A percentile compares a stretch with the other conserved stretches of the same genome.
Evolutionary conservation across 352 stramenopile genomes (phyloP).

Genomic region (Pseudoperonospora humuli): DNA sequence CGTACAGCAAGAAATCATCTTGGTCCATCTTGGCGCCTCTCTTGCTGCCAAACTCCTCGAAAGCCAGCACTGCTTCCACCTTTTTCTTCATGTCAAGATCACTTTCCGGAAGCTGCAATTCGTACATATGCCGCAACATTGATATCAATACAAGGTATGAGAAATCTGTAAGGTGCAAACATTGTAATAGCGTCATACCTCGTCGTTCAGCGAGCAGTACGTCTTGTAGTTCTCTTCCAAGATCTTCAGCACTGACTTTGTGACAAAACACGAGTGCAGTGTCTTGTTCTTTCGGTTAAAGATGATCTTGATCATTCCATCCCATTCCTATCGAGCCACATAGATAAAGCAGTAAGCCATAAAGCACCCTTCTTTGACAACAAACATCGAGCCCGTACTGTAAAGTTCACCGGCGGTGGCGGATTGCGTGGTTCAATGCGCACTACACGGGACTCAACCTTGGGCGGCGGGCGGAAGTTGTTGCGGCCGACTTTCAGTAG

Average conservation of each 20-base stretch:
- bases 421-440: conserved; percentile 97
- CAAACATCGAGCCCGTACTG: conserved; percentile 21
- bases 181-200: conserved; percentile 45
- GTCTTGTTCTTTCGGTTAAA: conserved; percentile 99
- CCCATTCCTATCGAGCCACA: conserved; percentile 95
- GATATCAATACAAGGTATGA: background rate
- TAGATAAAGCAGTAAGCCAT: too few species aligned
- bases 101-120: conserved; percentile 47
- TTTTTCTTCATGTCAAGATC: conserved; percentile 89
- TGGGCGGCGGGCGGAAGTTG: conserved; percentile 98
- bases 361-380: background rate
- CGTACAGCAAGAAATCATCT: conserved; percentile 95
- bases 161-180: too few species aligned
- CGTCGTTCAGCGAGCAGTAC: conserved; percentile 88
- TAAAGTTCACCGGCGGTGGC: conserved; percentile 98
- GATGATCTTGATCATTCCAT: conserved; percentile 98
- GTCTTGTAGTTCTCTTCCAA: conserved; percentile 96
- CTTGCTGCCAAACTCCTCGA: conserved; percentile 82
- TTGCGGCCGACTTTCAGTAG: conserved; percentile 98
- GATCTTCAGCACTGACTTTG: conserved; percentile 93
- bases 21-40: conserved; percentile 95
- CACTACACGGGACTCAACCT: conserved; percentile 94
- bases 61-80: conserved; percentile 90
- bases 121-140: background rate
- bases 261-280: conserved; percentile 93